Evolutionary conservation across 2,329 filamentous ascomycete species (phyloP).

Genomic region (Pyricularia sp.): DNA sequence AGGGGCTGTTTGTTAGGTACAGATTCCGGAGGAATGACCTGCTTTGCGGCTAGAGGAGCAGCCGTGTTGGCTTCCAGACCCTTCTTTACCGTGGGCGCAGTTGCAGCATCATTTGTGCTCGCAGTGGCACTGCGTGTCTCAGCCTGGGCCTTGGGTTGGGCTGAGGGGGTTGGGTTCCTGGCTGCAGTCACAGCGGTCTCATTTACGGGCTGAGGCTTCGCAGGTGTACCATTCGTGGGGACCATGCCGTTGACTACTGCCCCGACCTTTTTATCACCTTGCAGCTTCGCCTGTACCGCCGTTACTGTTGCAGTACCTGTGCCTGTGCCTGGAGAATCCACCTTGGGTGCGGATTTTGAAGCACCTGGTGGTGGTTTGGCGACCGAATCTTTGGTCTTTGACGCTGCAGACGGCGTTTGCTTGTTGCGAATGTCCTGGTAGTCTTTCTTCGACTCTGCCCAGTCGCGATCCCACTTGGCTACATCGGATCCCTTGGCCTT

Average conservation of each 20-base stretch:
- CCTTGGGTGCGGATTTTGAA: neutral
- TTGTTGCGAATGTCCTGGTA: too few relatives aligned
- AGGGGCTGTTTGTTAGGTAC: neutral
- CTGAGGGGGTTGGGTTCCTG: neutral
- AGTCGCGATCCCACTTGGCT: too few relatives aligned
- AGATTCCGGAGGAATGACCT: neutral
- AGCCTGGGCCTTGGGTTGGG: neutral
- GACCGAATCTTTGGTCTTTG: too few relatives aligned
- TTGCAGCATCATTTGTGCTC: neutral
- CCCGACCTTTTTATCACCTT: neutral
- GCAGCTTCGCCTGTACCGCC: neutral
- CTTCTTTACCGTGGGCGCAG: neutral
- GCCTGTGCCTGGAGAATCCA: neutral
- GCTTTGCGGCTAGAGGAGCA: neutral
- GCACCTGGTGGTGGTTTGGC: too few relatives aligned
- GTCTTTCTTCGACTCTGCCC: too few relatives aligned
- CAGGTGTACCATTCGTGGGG: neutral
- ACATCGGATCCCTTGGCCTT: too few relatives aligned
- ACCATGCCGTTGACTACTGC: too few relatives aligned
- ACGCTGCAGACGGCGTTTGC: too few relatives aligned
- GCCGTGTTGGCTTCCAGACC: neutral
- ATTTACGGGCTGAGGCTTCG: neutral
- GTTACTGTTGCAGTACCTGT: neutral
- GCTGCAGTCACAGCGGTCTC: neutral
- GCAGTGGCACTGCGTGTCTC: neutral